These are phyloP conservation scores for Fraxinus albicans DNA, from an alignment of 305 asterid species.

Conservation along the genomic window DNA sequence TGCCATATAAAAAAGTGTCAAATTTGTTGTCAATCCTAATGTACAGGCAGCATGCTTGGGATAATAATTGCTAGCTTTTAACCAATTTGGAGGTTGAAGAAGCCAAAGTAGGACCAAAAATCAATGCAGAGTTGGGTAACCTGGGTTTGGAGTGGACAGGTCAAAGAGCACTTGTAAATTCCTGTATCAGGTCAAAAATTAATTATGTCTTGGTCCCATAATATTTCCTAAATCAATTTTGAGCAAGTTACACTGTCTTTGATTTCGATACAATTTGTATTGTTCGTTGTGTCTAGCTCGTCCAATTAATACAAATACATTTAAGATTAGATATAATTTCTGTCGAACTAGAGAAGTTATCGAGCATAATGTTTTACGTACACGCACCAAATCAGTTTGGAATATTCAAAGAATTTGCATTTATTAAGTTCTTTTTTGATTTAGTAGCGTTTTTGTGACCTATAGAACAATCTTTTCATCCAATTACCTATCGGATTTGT, in stretches of 20 bases:
- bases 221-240: too few species aligned
- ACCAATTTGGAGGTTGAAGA: background rate
- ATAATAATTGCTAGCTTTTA: constrained; percentile 20
- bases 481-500: background rate
- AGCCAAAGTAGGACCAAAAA: constrained; percentile 26
- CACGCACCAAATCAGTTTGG: background rate
- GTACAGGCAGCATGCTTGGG: background rate
- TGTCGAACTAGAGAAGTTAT: background rate
- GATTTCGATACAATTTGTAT: background rate
- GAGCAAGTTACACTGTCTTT: background rate
- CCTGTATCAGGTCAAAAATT: constrained; percentile 13
- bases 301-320: background rate
- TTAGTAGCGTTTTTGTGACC: background rate
- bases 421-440: background rate
- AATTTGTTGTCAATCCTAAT: too few species aligned
- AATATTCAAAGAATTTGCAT: background rate
- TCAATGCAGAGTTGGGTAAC: constrained; percentile 28
- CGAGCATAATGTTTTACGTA: background rate
- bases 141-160: background rate
- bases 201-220: background rate
- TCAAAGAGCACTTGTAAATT: constrained; percentile 42
- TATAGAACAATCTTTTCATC: too few species aligned
- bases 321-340: background rate
- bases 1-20: too few species aligned
- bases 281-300: background rate